Base-by-base conservation (phyloP, 1,284 basidiomycete species). In the Hymenochaete sp. region DNA sequence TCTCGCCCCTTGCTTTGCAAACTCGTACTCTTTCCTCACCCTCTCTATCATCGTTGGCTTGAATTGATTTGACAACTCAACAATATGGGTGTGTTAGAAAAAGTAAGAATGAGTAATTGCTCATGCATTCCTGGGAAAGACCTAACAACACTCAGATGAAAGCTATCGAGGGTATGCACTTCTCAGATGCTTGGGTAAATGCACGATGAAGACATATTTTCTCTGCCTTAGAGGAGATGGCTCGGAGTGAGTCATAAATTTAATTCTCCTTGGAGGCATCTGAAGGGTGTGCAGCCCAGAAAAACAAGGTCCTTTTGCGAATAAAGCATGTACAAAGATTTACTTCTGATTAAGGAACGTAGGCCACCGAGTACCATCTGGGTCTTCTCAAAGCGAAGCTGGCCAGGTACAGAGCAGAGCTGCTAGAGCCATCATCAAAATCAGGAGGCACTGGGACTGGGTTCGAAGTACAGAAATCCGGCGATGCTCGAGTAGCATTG, bases 391-490 rank as follows among this genome's bases (percentile, higher is more conserved):
- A 93, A 66, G 90, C 90, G 52, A 93, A 93, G 60, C 72, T 97
- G 25, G 93, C 93, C 3, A 82, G 89, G 49, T 93, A 93, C 63
- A 79, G 92, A 35, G 88, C 88, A 1, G 89, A 95, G 57, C 74
- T 93, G 9, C 76, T 93, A 4, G 91, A 95, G 59, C 90, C 91
- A 0, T 67, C 83, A 1, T 71, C 81, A 38, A 92, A 92, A 60
- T 86, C 84, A 11, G 77, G 85, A 16, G 80, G 84, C 18, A 75
- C 77, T 19, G 93, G 93, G 25, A 79, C 86, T 52, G 93, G 92
- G 0, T 95, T 95, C 53, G 91, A 95, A 57, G 92, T 97, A 1
- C 82, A 93, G 63, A 96, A 96, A 62, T 88, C 88, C 16, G 92
- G 92, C 51, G 92, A 95, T 66, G 92, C 92, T 25, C 73, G 92